Conservation (phyloP, 805 yeast species). For the Candida anglica region DNA sequence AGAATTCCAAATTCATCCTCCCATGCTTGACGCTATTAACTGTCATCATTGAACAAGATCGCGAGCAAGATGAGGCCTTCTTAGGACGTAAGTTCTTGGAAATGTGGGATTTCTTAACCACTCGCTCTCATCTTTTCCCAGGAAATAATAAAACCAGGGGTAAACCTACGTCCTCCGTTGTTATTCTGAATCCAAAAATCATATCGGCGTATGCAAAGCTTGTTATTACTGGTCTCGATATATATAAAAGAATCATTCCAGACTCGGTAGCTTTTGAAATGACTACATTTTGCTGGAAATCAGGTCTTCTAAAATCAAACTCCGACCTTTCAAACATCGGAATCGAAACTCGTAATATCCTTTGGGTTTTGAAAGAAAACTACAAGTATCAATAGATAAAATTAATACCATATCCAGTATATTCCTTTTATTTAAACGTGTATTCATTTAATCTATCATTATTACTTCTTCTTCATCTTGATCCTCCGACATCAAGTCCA, state of each 20-base stretch:
- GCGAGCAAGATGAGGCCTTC: conserved; percentile 41
- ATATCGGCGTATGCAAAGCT: conserved; percentile 22
- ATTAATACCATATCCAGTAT: too few species aligned
- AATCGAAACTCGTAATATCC: conserved; percentile 2
- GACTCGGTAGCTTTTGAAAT: conserved; percentile 35
- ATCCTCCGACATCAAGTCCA: conserved; percentile 26
- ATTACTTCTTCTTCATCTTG: conserved; percentile 9
- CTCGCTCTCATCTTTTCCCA: neutral
- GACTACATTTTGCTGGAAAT: conserved; percentile 21
- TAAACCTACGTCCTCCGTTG: conserved; percentile 1
- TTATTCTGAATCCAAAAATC: conserved; percentile 15
- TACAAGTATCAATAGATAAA: neutral
- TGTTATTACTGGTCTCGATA: conserved; percentile 30
- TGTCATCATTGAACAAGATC: conserved; percentile 24
- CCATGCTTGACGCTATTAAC: conserved; percentile 27
- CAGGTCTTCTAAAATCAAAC: conserved; percentile 25
- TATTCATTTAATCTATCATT: conserved; percentile 8
- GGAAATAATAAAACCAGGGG: neutral
- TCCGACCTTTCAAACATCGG: neutral
- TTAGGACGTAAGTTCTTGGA: conserved; percentile 44
- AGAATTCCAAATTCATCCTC: conserved; percentile 14
- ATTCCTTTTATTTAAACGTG: too few species aligned
- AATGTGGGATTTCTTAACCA: conserved; percentile 31
- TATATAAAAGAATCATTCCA: conserved; percentile 39
- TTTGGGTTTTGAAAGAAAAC: conserved; percentile 2